Percentiles rank a stretch among this genome's conserved stretches.
Evolutionary conservation across 2,329 filamentous ascomycete genomes (phyloP).

Genomic region (Aschersonia sp.): DNA sequence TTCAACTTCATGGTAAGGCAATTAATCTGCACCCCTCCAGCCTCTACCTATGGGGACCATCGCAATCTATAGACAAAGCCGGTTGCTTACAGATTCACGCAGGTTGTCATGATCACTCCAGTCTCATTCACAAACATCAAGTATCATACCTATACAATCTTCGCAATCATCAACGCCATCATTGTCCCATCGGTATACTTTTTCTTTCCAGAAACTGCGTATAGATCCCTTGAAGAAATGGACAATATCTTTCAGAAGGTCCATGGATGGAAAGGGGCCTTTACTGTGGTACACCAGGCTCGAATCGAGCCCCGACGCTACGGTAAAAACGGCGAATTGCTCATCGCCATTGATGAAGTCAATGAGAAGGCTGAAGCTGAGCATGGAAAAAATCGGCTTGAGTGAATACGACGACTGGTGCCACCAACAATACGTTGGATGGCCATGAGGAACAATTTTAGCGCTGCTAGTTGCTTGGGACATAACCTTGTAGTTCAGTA

Average conservation of each 20-base stretch:
- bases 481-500: too few relatives aligned
- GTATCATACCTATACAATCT: slow-evolving; percentile 50
- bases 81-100: background rate
- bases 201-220: slow-evolving; percentile 52
- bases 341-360: slow-evolving; percentile 29
- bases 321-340: slow-evolving; percentile 43
- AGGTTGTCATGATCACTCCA: slow-evolving; percentile 48
- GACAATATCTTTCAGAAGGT: slow-evolving; percentile 48
- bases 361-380: slow-evolving; percentile 18
- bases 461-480: too few relatives aligned
- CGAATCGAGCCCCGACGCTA: slow-evolving; percentile 37
- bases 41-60: background rate
- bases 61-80: background rate
- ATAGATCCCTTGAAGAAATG: slow-evolving; percentile 52
- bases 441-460: too few relatives aligned
- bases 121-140: slow-evolving; percentile 41
- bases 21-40: background rate
- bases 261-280: slow-evolving; percentile 21
- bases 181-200: slow-evolving; percentile 44
- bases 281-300: slow-evolving; percentile 22
- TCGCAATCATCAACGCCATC: slow-evolving; percentile 49
- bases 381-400: background rate
- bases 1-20: slow-evolving; percentile 41
- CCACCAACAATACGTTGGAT: too few relatives aligned
- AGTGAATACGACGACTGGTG: background rate